Conservation (phyloP, 345 rosid species). For the Ricinus communis region DNA sequence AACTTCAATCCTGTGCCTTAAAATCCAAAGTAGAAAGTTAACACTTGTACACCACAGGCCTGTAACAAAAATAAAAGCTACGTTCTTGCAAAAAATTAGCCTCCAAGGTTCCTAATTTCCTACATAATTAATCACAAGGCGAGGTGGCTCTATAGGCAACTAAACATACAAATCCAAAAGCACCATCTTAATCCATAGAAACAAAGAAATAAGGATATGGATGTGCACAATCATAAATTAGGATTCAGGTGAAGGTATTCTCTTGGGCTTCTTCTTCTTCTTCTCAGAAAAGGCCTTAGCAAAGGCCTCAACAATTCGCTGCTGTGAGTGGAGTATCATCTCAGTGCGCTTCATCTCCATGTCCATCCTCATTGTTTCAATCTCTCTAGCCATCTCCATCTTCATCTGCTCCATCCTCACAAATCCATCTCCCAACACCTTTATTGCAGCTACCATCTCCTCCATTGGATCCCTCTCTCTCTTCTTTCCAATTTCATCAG, state of each 20-base stretch:
- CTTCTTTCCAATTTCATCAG: constrained; percentile 42
- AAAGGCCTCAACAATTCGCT: constrained; percentile 71
- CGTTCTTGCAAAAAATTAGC: neutral
- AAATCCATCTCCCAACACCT: constrained; percentile 79
- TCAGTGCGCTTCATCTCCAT: constrained; percentile 88
- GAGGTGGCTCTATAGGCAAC: neutral
- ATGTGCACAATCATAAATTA: no score
- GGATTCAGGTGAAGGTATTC: constrained; percentile 6
- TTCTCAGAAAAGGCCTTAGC: constrained; percentile 60
- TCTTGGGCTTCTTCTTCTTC: constrained; percentile 40
- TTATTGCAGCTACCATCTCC: constrained; percentile 80
- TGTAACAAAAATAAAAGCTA: neutral
- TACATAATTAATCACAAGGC: constrained; percentile 2
- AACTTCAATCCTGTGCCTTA: neutral
- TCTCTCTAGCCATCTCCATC: constrained; percentile 88
- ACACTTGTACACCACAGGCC: neutral
- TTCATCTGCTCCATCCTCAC: constrained; percentile 84
- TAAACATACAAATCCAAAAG: neutral
- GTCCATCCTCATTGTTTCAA: constrained; percentile 83
- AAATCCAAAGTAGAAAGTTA: neutral
- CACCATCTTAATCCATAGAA: neutral
- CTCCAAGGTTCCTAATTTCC: neutral
- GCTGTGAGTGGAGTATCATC: constrained; percentile 87
- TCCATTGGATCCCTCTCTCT: constrained; percentile 48
- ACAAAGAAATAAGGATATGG: no score